Evolutionary conservation across 805 yeast species (phyloP), one percentile per base, ranked within the genome.

Genomic region (Starmera pachycereana): DNA sequence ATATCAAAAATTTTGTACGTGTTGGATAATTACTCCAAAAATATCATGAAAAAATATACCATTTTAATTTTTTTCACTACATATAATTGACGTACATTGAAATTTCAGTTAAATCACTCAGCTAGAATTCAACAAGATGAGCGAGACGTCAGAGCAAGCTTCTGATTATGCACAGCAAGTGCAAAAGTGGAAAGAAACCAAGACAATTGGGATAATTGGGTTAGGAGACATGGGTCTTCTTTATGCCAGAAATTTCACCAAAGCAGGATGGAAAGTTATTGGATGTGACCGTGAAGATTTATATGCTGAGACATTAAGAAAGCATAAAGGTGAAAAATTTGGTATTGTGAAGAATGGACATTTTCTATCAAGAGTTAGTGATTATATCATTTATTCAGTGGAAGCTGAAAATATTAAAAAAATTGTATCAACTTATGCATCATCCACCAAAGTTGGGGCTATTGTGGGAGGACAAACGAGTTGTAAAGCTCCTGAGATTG

Each of bases 391-490:
- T 41, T 92, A 89, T 68, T 78, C 89, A 41, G 97, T 92, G 4
- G 98, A 92, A 60, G 96, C 97, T 2, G 95, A 82, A 46, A 76
- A 77, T 53, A 81, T 92, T 37, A 76, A 68, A 36, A 69, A 70
- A 41, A 85, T 92, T 32, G 95, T 88, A 6, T 54, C 73, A 5
- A 35, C 63, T 32, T 90, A 90, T 60, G 97, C 95, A 0, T 90
- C 95, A 0, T 81, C 90, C 0, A 78, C 96, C 4, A 90, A 90
- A 56, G 62, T 78, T 4, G 94, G 95, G 3, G 82, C 95, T 4
- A 76, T 89, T 33, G 95, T 92, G 6, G 98, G 97, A n/a, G 98
- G 98, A 8, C 98, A 92, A 61, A 89, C 98, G 0, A 84, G 96
- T 9, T 90, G 97, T 62, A 92, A 92, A 54, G 79, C 75, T 22